Conservation (phyloP, 768 basidiomycete genomes). For the Boletales sp. region DNA sequence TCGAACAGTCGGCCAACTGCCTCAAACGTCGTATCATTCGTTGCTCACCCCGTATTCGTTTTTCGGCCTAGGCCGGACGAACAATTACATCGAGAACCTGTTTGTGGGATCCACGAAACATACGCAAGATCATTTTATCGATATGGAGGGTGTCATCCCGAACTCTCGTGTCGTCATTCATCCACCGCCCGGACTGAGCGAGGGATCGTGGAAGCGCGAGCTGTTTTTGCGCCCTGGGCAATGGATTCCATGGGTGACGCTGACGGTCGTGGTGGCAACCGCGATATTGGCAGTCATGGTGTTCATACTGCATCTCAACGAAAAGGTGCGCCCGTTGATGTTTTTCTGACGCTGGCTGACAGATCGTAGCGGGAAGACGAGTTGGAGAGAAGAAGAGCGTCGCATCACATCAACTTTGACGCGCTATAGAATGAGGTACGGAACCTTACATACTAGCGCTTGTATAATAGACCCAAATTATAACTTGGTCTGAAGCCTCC, state of each 20-base stretch:
- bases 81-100: conserved; percentile 99
- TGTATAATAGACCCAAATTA: conserved; percentile 9
- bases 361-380: conserved; percentile 83
- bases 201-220: conserved; percentile 73
- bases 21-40: conserved; percentile 90
- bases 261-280: conserved; percentile 75
- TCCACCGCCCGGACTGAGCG: conserved; percentile 56
- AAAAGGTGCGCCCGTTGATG: conserved; percentile 62
- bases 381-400: conserved; percentile 76
- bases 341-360: conserved; percentile 3
- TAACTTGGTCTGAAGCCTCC: conserved; percentile 34
- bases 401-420: conserved; percentile 98
- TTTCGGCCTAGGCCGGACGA: conserved; percentile 95
- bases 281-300: conserved; percentile 76
- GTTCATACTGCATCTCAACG: conserved; percentile 82
- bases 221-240: conserved; percentile 91
- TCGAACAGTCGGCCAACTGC: conserved; percentile 79
- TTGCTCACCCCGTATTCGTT: conserved; percentile 91
- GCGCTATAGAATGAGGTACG: conserved; percentile 53
- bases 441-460: conserved; percentile 11
- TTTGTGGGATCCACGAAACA: conserved; percentile 92
- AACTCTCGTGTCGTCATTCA: conserved; percentile 97
- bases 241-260: conserved; percentile 98
- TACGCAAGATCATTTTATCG: conserved; percentile 68
- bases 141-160: conserved; percentile 95